Percentiles rank a stretch among this genome's conserved stretches.
phyloP scores from a whole-genome alignment of 371 early-diverging fungal genomes.

The Cokeromyces recurvatus region DNA sequence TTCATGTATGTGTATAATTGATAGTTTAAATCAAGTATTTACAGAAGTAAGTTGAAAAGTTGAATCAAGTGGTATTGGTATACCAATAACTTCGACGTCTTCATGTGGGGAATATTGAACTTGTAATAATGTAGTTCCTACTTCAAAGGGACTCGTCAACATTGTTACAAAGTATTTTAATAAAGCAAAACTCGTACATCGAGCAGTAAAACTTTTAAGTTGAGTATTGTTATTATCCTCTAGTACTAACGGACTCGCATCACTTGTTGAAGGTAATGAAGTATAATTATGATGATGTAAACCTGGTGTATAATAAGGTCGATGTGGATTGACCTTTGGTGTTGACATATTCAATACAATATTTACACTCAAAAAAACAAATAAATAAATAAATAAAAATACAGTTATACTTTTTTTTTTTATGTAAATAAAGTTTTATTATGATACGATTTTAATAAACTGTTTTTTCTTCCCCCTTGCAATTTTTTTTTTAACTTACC shows the following conservation, averaged over 20 bases:
- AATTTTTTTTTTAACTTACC: too few species aligned
- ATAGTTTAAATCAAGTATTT: too few species aligned
- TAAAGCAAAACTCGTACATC: slow-evolving; percentile 57
- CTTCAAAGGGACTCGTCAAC: slow-evolving; percentile 69
- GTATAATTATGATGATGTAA: slow-evolving; percentile 41
- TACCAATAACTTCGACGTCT: slow-evolving; percentile 34
- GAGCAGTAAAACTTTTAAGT: slow-evolving; percentile 38
- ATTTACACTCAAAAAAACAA: neutral
- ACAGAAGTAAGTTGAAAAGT: too few species aligned
- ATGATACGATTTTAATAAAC: too few species aligned
- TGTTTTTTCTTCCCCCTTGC: too few species aligned
- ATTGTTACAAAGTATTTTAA: slow-evolving; percentile 63
- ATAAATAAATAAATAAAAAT: too few species aligned
- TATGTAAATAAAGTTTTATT: neutral
- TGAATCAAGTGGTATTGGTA: too few species aligned
- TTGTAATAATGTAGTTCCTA: slow-evolving; percentile 73
- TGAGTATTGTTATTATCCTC: slow-evolving; percentile 10
- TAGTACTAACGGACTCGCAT: slow-evolving; percentile 16
- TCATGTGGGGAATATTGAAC: slow-evolving; percentile 73
- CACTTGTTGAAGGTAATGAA: slow-evolving; percentile 33
- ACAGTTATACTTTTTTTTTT: too few species aligned
- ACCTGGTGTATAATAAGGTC: slow-evolving; percentile 48
- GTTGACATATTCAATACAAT: slow-evolving; percentile 19
- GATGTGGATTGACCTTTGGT: slow-evolving; percentile 29
- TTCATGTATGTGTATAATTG: too few species aligned